phyloP scores from a whole-genome alignment of 805 yeast species.

The Komagataella pastoris region DNA sequence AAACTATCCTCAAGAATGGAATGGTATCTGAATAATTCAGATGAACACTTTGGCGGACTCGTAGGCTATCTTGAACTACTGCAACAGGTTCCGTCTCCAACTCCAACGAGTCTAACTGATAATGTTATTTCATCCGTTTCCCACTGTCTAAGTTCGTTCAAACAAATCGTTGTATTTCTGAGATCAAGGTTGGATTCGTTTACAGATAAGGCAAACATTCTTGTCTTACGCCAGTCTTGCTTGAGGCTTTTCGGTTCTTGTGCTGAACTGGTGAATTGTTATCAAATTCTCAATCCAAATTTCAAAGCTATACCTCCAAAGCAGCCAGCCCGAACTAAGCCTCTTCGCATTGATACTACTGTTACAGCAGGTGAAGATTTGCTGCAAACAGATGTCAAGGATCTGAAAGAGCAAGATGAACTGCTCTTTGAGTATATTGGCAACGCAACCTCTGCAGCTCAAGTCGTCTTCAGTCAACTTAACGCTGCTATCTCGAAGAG shows the following conservation, averaged over 20 bases:
- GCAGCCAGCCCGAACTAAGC: not conserved
- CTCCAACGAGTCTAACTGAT: not conserved
- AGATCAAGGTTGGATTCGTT: not conserved
- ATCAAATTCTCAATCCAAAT: not conserved
- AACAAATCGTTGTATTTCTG: not conserved
- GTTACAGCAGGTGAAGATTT: not conserved
- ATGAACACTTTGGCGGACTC: not conserved
- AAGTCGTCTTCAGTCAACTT: slow-evolving; percentile 63
- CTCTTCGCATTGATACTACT: not conserved
- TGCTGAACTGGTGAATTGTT: not conserved
- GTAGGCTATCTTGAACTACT: not conserved
- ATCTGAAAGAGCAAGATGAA: slow-evolving; percentile 25
- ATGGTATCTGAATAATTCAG: not conserved
- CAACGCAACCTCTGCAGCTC: slow-evolving; percentile 55
- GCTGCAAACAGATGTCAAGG: slow-evolving; percentile 28
- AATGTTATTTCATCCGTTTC: slow-evolving; percentile 1
- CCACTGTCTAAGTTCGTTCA: not conserved
- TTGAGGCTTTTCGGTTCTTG: not conserved
- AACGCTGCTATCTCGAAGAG: slow-evolving; percentile 54
- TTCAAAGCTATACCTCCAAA: not conserved
- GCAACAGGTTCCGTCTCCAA: slow-evolving; percentile 1
- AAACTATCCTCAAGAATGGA: slow-evolving; percentile 40
- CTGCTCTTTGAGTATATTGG: slow-evolving; percentile 53
- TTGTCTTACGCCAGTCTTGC: not conserved
- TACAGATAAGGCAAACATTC: not conserved